These are phyloP conservation scores for Colletotrichum karsti DNA, from an alignment of 2,329 filamentous ascomycete species.

Conservation along the genomic window DNA sequence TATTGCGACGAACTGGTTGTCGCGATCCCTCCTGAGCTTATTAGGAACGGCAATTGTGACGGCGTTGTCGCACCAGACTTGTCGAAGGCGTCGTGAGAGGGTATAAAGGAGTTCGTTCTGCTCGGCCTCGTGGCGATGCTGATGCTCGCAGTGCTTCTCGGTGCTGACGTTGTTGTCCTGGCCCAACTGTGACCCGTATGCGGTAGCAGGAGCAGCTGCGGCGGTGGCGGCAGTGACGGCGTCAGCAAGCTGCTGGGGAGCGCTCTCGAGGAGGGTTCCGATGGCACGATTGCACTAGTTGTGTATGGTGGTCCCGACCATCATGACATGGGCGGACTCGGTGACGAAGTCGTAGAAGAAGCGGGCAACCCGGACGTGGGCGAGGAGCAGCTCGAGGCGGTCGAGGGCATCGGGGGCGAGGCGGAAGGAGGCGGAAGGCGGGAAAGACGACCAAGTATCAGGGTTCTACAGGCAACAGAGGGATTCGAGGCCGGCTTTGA, in stretches of 20 bases:
- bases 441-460: background rate
- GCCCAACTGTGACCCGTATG: too few relatives aligned
- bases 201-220: background rate
- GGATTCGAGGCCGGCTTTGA: background rate
- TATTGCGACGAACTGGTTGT: background rate
- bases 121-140: background rate
- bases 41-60: background rate
- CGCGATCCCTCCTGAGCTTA: background rate
- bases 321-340: background rate
- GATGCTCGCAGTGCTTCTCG: too few relatives aligned
- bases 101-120: background rate
- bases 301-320: background rate
- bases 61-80: background rate
- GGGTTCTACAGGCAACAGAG: background rate
- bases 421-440: background rate
- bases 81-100: background rate
- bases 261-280: background rate
- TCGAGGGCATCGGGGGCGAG: background rate
- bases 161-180: too few relatives aligned
- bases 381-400: background rate
- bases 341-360: background rate
- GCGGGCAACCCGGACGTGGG: background rate
- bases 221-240: background rate
- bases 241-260: background rate
- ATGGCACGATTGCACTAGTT: background rate